Evolutionary conservation across 139 green algal genomes (phyloP).

Genomic region (Chlorella sp.): DNA sequence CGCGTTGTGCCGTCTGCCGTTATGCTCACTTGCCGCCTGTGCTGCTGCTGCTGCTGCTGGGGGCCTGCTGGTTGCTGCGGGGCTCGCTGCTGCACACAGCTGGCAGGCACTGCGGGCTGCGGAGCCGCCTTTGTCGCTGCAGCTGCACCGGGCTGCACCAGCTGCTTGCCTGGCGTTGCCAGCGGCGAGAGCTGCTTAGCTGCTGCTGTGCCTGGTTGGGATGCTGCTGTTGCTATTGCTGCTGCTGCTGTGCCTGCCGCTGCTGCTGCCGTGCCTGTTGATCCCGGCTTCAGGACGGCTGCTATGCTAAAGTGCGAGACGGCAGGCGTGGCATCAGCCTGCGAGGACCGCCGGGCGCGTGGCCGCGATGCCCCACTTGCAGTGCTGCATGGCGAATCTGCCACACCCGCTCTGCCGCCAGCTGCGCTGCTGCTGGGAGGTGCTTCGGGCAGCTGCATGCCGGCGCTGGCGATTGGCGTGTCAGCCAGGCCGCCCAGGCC

Average conservation of each 20-base stretch:
- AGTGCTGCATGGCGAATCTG: conserved; percentile 20
- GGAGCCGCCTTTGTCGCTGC: neutral
- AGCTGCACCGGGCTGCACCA: neutral
- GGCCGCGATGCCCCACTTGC: neutral
- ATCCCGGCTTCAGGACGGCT: conserved; percentile 21
- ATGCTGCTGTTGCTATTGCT: neutral
- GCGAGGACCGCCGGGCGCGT: neutral
- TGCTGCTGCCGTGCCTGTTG: neutral
- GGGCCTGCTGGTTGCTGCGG: neutral
- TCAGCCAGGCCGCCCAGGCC: conserved; percentile 18
- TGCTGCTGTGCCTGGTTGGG: neutral
- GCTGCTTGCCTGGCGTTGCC: neutral
- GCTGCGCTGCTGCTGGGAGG: conserved; percentile 6
- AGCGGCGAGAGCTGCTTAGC: too few relatives aligned
- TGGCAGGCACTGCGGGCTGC: too few relatives aligned
- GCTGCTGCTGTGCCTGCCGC: neutral
- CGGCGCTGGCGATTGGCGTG: conserved; percentile 2
- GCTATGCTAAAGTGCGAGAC: conserved; percentile 42
- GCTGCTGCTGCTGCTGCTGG: neutral
- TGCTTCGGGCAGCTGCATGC: neutral
- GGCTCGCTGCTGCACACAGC: too few relatives aligned
- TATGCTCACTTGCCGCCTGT: neutral
- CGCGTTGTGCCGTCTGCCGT: neutral
- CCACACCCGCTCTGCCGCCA: conserved; percentile 14
- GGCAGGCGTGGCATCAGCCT: neutral